phyloP scores from a whole-genome alignment of 83 land plant genomes.

The Thuja plicata region DNA sequence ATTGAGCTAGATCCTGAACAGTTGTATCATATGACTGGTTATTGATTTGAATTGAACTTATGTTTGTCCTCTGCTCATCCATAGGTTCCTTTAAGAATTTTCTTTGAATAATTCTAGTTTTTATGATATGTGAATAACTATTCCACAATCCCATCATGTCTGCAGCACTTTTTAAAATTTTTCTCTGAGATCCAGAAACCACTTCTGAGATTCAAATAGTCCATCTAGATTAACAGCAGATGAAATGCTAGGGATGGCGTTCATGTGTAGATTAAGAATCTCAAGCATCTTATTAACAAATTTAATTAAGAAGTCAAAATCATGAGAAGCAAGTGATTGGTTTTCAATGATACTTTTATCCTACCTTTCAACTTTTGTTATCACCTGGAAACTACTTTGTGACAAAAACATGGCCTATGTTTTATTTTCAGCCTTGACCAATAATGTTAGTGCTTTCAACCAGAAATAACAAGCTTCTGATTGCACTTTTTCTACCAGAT shows the following conservation, averaged over 20 bases:
- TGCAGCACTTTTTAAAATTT: slow-evolving; percentile 20
- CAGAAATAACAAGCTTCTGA: no score
- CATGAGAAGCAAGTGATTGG: background rate
- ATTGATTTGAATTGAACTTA: no score
- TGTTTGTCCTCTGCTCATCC: no score
- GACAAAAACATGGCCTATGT: slow-evolving; percentile 25
- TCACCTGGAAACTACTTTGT: slow-evolving; percentile 5
- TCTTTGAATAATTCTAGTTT: no score
- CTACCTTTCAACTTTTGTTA: background rate
- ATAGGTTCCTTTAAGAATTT: no score
- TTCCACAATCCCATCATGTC: slow-evolving; percentile 26
- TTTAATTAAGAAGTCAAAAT: background rate
- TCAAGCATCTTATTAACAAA: background rate
- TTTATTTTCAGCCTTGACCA: slow-evolving; percentile 37
- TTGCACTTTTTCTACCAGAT: slow-evolving; percentile 21
- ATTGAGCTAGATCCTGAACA: no score
- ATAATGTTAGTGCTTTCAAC: slow-evolving; percentile 26
- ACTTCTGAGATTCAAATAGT: slow-evolving; percentile 44
- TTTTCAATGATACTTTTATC: background rate
- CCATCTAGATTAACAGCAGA: slow-evolving; percentile 11
- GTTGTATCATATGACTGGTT: no score
- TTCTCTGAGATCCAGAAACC: slow-evolving; percentile 37
- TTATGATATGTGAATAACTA: background rate
- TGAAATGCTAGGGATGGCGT: slow-evolving; percentile 9
- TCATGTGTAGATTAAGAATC: background rate